Evolutionary conservation across 805 yeast genomes (phyloP), one percentile per base, ranked within the genome.

Genomic region (Cyberlindnera veronae): DNA sequence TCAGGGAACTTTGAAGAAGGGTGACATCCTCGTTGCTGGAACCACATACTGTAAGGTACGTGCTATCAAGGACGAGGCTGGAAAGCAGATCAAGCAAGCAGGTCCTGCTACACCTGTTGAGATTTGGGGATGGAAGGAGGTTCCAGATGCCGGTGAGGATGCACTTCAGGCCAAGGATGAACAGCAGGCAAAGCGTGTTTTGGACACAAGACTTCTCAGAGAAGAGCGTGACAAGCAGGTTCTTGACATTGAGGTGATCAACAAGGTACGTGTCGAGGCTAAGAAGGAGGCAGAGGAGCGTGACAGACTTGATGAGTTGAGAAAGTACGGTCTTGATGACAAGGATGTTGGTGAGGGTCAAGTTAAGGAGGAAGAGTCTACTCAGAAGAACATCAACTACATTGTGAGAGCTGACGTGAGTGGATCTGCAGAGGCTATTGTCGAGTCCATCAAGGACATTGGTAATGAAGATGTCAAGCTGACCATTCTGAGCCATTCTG

Each of bases 381-480:
- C 64, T 12, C 54, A 48, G 41, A 32, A 45, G 30, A 64, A 63
- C 11, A 63, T 77, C 5, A 77, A 78, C 22, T 88, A 81, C 49
- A 80, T 93, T 20, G 69, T 93, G 26, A 88, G 86, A 57, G 85
- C 96, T 0, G 99, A 93, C 63, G 97, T 91, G 1, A 81, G 82
- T 50, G 99, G 99, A 0, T 90, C 98, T 1, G 84, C 86, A 0
- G 99, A 93, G 58, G 99, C 99, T 2, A 84, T 93, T 24, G 73
- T 68, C 28, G 96, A 90, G 59, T 79, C 91, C 51, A 77, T 93
- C 34, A 71, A 72, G 43, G 80, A 81, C 11, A 64, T 93, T n/a
- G 97, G 97, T 6, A 90, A 91, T 59, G 85, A 84, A 2, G 95
- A 86, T 55, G 91, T 91, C 6, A 68, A 70, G 44, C 76, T 89